Evolutionary conservation across 169 alveolate species (phyloP).

Genomic region (Miamiensis avidus): DNA sequence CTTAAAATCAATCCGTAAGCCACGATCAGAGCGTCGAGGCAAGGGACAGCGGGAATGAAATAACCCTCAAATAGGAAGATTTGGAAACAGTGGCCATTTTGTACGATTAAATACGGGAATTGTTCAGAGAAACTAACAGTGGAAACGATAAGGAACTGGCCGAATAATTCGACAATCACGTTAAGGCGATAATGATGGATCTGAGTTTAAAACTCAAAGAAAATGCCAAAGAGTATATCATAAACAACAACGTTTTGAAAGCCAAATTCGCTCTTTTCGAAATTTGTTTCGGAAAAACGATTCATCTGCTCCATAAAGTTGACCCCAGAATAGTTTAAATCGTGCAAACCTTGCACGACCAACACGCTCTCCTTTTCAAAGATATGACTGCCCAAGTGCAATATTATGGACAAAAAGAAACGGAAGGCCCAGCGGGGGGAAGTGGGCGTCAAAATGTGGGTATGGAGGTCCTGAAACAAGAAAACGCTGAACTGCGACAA

Average conservation of each 20-base stretch:
- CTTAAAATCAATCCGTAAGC: too few species aligned
- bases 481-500: neutral
- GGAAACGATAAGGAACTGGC: slow-evolving; percentile 58
- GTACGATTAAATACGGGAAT: slow-evolving; percentile 63
- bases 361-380: slow-evolving; percentile 14
- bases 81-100: slow-evolving; percentile 44
- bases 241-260: slow-evolving; percentile 44
- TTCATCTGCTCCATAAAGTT: slow-evolving; percentile 40
- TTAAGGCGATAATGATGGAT: slow-evolving; percentile 59
- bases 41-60: slow-evolving; percentile 6
- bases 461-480: neutral
- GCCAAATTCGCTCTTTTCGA: slow-evolving; percentile 59
- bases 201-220: slow-evolving; percentile 33
- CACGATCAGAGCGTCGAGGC: too few species aligned
- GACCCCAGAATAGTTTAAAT: slow-evolving; percentile 41
- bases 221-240: slow-evolving; percentile 16
- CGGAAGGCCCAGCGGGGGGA: neutral
- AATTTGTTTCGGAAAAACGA: slow-evolving; percentile 53
- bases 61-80: slow-evolving; percentile 45
- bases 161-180: slow-evolving; percentile 54
- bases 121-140: slow-evolving; percentile 47
- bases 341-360: slow-evolving; percentile 32
- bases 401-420: slow-evolving; percentile 7
- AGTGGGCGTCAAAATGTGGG: neutral
- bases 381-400: slow-evolving; percentile 18